Evolutionary conservation across 2,329 filamentous ascomycete species (phyloP).

Genomic region (Chaetothyriales sp.): DNA sequence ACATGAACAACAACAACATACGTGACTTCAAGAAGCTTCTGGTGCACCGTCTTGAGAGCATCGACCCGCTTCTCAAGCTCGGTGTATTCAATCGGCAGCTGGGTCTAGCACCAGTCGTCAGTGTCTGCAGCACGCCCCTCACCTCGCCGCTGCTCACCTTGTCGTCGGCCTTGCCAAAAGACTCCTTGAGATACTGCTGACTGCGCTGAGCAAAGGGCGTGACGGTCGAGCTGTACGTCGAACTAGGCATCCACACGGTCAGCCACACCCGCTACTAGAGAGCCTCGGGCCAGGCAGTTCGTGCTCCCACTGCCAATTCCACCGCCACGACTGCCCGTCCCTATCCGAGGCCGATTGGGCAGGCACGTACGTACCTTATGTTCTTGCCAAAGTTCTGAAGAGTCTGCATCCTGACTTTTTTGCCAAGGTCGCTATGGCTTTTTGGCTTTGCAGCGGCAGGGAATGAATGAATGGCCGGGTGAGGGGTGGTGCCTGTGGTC

Average conservation of each 20-base stretch:
- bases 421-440: not conserved
- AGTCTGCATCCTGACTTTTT: not conserved
- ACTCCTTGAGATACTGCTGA: conserved; percentile 95
- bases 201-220: conserved; percentile 87
- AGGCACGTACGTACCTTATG: conserved; percentile 39
- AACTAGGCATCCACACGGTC: conserved; percentile 28
- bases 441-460: not conserved
- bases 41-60: conserved; percentile 90
- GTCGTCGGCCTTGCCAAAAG: conserved; percentile 86
- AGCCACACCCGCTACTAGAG: conserved; percentile 18
- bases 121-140: not conserved
- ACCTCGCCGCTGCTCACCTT: conserved; percentile 45
- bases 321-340: not conserved
- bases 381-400: conserved; percentile 58
- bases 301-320: not conserved
- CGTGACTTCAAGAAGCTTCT: conserved; percentile 95
- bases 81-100: conserved; percentile 93
- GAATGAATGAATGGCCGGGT: not conserved
- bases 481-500: too few species aligned
- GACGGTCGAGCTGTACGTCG: conserved; percentile 59
- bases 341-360: conserved; percentile 18
- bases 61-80: conserved; percentile 98
- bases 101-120: conserved; percentile 47
- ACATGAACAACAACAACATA: conserved; percentile 35
- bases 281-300: not conserved